Evolutionary conservation across 164 flowering plant genomes (phyloP), one percentile per base, ranked within the genome.

Genomic region (Dillenia suffruticosa): DNA sequence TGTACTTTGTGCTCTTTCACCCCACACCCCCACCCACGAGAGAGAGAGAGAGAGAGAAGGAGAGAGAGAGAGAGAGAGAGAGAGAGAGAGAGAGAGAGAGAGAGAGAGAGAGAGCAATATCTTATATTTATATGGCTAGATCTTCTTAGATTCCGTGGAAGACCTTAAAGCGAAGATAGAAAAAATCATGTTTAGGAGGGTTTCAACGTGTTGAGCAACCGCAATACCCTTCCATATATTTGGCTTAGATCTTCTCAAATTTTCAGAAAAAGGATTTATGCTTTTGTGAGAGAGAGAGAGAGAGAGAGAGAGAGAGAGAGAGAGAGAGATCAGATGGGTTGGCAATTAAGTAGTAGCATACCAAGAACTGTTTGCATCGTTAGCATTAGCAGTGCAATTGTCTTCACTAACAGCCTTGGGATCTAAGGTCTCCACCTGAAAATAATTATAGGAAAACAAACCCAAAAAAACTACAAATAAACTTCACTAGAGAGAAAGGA

Each of bases 341-440:
- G 7, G 40, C 40, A 32, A 32, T 32, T 32, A 32, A 32, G 5
- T 32, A 44, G 10, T 46, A 26, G 19, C n/a, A 8, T 80, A 84
- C 89, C 89, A 87, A 62, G 94, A 80, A 70, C 70, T 74, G 68
- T 57, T 67, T 49, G 69, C 80, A 65, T 83, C 83, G 57, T 63
- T 70, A 22, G 65, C 66, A 57, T 64, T 72, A 43, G 61, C 73
- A 47, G 75, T 80, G 78, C 84, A 76, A 46, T 82, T 83, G 51
- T 81, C 88, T 0, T 80, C 79, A 63, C 54, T 71, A 50, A 62
- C 69, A 70, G 68, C 74, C 72, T 81, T 85, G 9, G 81, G 81
- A 80, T 77, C 84, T 68, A 76, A 40, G 12, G 57, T 54, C 50
- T 72, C 77, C 14, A 75, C 79, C 86, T 81, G 55, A 51, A 26